Base-by-base conservation (phyloP, 768 basidiomycete genomes). In the Rhizopogon vulgaris region DNA sequence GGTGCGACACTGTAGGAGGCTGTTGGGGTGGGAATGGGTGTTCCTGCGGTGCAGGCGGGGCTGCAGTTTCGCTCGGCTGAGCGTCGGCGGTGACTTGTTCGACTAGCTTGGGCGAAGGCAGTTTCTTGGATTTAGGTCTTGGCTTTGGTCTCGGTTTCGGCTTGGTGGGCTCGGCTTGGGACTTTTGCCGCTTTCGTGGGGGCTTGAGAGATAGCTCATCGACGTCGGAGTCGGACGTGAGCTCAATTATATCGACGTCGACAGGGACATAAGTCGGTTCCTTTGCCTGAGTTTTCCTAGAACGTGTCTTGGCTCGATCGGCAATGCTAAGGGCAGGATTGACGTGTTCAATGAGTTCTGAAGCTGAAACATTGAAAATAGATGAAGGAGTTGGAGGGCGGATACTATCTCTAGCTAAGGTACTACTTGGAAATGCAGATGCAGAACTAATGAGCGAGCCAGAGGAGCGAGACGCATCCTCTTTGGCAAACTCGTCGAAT, bases 261-360 rank as follows among this genome's bases (percentile, higher is more conserved):
- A 32, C 25, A 25, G 39, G 46, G 27, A 51, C 36, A 1, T 45
- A 42, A 49, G 42, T 42, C 22, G 54, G 10, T 9, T 52, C 51
- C 39, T 65, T 66, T 3, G 56, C 27, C 40, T 55, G 58, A 7
- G 68, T 49, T 18, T 63, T 70, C 22, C 79, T 67, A 51, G 76
- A 71, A 15, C 80, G 78, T 64, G 71, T 79, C 58, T 82, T 82
- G 45, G 80, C 77, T 15, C 80, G 72, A 38, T 83, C 80, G n/a
- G 80, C 80, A 24, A 81, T 80, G 55, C 64, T 74, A 39, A 69
- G 58, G 5, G 62, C 58, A 41, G 56, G 61, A 36, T 61, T 60
- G 25, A 27, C 36, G 37, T 67, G 64, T 0, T 50, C 62, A 8
- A 43, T n/a, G 1, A 10, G n/a, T 10, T 53, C 57, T 6, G 58